Conservation (phyloP, 768 basidiomycete species). For the Tricholoma bakamatsutake region DNA sequence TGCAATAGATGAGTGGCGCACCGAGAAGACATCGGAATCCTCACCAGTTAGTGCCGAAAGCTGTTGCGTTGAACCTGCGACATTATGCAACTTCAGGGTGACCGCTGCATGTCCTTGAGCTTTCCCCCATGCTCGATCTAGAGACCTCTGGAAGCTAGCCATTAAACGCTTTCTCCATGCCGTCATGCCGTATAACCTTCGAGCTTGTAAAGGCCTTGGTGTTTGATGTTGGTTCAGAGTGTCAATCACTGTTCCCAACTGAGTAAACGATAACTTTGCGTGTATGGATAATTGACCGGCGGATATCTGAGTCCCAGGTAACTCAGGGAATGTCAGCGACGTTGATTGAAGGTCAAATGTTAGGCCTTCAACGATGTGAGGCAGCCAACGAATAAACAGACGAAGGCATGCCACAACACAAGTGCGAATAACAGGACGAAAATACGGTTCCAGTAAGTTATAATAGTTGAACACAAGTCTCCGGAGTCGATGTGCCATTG, state of each 20-base stretch:
- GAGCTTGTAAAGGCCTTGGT: conserved; percentile 17
- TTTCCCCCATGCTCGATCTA: conserved; percentile 64
- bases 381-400: conserved; percentile 56
- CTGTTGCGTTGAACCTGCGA: conserved; percentile 34
- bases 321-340: conserved; percentile 42
- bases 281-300: conserved; percentile 46
- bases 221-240: conserved; percentile 13
- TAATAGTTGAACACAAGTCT: conserved; percentile 34
- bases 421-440: conserved; percentile 57
- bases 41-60: conserved; percentile 23
- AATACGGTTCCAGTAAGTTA: conserved; percentile 45
- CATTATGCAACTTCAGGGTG: conserved; percentile 40
- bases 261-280: conserved; percentile 48
- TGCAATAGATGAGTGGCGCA: neutral
- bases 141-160: conserved; percentile 55
- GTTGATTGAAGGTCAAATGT: conserved; percentile 62
- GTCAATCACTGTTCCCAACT: conserved; percentile 34
- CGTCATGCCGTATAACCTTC: conserved; percentile 41
- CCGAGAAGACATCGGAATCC: conserved; percentile 6
- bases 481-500: conserved; percentile 35
- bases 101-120: conserved; percentile 54
- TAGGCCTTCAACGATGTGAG: conserved; percentile 60
- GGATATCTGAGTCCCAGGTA: conserved; percentile 47
- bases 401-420: conserved; percentile 50
- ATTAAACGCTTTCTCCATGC: conserved; percentile 61